Evolutionary conservation across 257 asterid species (phyloP).

Genomic region (Echium plantagineum): DNA sequence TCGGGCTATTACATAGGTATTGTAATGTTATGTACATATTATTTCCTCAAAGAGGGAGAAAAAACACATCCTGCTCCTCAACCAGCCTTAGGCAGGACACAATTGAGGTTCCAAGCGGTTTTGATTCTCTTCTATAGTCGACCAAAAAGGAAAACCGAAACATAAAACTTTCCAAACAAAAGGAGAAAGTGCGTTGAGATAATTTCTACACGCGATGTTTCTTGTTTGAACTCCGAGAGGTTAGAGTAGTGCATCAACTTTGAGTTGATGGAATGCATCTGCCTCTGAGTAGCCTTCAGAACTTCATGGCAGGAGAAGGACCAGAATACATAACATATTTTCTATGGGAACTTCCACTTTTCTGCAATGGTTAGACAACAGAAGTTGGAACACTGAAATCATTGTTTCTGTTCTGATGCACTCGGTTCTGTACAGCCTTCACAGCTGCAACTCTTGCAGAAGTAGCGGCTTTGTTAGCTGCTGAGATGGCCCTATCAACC

Average conservation of each 20-base stretch:
- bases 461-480: too few species aligned
- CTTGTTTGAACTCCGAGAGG: too few species aligned
- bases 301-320: not conserved
- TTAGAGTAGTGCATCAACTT: too few species aligned
- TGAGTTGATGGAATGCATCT: too few species aligned
- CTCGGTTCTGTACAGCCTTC: not conserved
- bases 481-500: too few species aligned
- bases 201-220: too few species aligned
- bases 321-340: not conserved
- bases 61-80: slow-evolving; percentile 20
- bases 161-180: too few species aligned
- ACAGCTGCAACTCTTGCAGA: not conserved
- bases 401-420: slow-evolving; percentile 1
- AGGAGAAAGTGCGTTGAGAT: too few species aligned
- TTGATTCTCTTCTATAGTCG: slow-evolving; percentile 11
- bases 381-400: slow-evolving; percentile 5
- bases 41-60: slow-evolving; percentile 4
- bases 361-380: slow-evolving; percentile 8
- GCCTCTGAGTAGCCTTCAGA: too few species aligned
- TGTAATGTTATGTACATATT: slow-evolving; percentile 18
- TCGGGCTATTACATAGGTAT: slow-evolving; percentile 10
- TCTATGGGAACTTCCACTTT: not conserved
- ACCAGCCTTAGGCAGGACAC: slow-evolving; percentile 11
- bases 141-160: not conserved
- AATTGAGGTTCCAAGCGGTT: slow-evolving; percentile 22